phyloP scores from a whole-genome alignment of 2,329 filamentous ascomycete genomes.

The Aspergillus udagawae region DNA sequence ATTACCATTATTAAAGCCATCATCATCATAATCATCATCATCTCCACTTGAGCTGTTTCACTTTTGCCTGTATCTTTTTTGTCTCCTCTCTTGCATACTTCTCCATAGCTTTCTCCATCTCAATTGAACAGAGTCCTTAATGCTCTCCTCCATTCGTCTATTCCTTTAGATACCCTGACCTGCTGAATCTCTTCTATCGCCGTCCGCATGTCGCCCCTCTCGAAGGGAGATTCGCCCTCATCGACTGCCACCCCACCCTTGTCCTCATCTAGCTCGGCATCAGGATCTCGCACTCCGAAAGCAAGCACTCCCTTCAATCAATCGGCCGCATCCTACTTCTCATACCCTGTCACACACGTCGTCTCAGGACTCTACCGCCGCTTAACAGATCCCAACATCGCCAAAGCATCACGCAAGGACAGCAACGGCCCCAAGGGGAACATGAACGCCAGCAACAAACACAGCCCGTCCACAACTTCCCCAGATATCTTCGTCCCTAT shows the following conservation, averaged over 20 bases:
- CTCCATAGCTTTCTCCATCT: not conserved
- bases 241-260: conserved; percentile 8
- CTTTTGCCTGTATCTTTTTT: not conserved
- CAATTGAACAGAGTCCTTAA: not conserved
- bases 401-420: not conserved
- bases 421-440: conserved; percentile 14
- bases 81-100: not conserved
- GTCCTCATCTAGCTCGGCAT: not conserved
- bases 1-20: too few species aligned
- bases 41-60: not conserved
- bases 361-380: conserved; percentile 65
- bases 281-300: not conserved
- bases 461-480: conserved; percentile 15
- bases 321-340: conserved; percentile 45
- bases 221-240: conserved; percentile 14
- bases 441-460: conserved; percentile 14
- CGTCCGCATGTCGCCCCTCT: conserved; percentile 23
- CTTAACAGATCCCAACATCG: conserved; percentile 46
- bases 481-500: conserved; percentile 50
- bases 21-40: not conserved
- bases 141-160: not conserved
- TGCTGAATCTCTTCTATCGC: conserved; percentile 1
- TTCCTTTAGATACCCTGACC: not conserved
- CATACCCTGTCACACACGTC: conserved; percentile 50
- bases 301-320: conserved; percentile 24